These are phyloP conservation scores for Hypoxylon crocopeplum DNA, from an alignment of 495 filamentous ascomycete species.

Conservation along the genomic window DNA sequence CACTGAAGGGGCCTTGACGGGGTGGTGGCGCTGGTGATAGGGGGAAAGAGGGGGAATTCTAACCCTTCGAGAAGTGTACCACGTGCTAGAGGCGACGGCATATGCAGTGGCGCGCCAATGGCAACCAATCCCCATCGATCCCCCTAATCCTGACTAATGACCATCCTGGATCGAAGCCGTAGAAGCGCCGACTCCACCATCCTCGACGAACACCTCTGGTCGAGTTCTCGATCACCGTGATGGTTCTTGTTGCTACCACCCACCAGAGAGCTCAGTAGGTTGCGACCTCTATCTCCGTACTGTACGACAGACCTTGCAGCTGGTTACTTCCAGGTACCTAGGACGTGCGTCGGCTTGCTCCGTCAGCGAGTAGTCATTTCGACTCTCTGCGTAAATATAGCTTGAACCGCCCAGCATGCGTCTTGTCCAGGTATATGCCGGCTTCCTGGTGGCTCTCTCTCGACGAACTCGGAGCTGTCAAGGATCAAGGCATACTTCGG, in stretches of 20 bases:
- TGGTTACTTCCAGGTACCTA: constrained; percentile 5
- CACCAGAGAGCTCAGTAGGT: neutral
- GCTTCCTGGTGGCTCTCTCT: neutral
- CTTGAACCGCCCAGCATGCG: constrained; percentile 4
- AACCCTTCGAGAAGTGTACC: constrained; percentile 4
- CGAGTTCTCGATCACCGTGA: neutral
- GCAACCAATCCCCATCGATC: constrained; percentile 4
- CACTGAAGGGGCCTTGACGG: constrained; percentile 11
- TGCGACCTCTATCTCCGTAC: neutral
- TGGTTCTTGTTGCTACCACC: neutral
- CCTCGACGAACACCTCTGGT: neutral
- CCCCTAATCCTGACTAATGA: constrained; percentile 25
- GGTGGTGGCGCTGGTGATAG: neutral
- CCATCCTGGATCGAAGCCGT: constrained; percentile 22
- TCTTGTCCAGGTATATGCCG: neutral
- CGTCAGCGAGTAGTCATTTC: neutral
- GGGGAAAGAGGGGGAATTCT: neutral
- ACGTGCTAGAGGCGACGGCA: constrained; percentile 21
- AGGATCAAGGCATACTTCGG: constrained; percentile 4
- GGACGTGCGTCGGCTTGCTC: neutral
- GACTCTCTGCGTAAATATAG: neutral
- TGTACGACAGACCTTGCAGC: neutral
- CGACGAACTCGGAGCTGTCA: constrained; percentile 1
- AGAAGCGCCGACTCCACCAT: constrained; percentile 29
- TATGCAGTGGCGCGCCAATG: constrained; percentile 29